phyloP scores from a whole-genome alignment of 768 basidiomycete genomes.

The Cantharellus cinnabarinus region DNA sequence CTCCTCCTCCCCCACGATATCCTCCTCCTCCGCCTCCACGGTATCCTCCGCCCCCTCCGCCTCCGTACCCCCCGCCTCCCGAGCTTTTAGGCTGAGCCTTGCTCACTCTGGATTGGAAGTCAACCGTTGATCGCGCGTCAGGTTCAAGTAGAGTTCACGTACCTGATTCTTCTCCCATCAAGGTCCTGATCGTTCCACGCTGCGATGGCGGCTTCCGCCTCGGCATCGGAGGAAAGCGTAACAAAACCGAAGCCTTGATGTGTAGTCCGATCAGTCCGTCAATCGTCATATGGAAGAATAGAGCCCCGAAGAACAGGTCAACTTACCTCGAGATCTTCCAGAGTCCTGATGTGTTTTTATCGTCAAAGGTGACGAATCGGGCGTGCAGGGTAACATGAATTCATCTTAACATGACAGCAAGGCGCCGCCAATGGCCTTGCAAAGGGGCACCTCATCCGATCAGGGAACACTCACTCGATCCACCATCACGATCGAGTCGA shows the following conservation, averaged over 20 bases:
- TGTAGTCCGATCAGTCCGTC: background rate
- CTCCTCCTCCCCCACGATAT: background rate
- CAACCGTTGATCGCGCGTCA: background rate
- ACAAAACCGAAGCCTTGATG: conserved; percentile 77
- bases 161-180: conserved; percentile 76
- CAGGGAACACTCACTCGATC: background rate
- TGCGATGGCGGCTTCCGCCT: conserved; percentile 62
- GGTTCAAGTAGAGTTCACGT: conserved; percentile 26
- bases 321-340: background rate
- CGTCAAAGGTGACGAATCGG: background rate
- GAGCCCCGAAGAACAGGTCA: background rate
- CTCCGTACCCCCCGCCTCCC: background rate
- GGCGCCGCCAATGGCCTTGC: too few species aligned
- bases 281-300: background rate
- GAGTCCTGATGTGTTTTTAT: background rate
- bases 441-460: background rate
- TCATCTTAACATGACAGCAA: too few species aligned
- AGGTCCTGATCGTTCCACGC: conserved; percentile 75
- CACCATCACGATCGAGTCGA: background rate
- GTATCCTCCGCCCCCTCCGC: background rate
- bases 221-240: conserved; percentile 37
- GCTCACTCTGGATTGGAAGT: background rate
- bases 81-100: background rate
- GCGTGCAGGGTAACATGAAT: background rate
- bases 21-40: background rate